Evolutionary conservation across 2,329 filamentous ascomycete genomes (phyloP).

Genomic region (Calonectria hongkongensis): DNA sequence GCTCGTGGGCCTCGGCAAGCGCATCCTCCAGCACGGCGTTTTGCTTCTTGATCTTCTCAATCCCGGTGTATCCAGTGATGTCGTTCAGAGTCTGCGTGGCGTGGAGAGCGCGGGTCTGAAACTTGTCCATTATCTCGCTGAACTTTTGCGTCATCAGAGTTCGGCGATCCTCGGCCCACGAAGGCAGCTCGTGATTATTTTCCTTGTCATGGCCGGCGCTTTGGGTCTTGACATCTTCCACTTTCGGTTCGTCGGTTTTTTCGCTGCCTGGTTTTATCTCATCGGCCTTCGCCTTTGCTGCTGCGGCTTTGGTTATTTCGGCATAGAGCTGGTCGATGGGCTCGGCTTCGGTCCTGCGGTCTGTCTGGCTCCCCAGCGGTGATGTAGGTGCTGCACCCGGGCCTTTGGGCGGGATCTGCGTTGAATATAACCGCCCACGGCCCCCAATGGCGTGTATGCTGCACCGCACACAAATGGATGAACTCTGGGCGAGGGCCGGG

Average conservation of each 20-base stretch:
- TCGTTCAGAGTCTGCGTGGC: constrained; percentile 94
- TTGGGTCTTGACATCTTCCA: constrained; percentile 32
- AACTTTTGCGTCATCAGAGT: constrained; percentile 59
- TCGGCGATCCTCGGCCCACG: constrained; percentile 58
- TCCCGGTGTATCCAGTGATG: constrained; percentile 93
- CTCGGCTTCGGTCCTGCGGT: constrained; percentile 42
- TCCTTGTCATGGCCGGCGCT: constrained; percentile 35
- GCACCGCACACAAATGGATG: constrained; percentile 50
- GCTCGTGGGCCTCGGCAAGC: constrained; percentile 75
- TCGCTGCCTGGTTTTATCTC: neutral
- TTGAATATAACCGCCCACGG: constrained; percentile 54
- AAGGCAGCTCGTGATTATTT: constrained; percentile 55
- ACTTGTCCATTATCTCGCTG: constrained; percentile 84
- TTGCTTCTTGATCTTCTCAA: constrained; percentile 87
- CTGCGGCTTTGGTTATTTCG: constrained; percentile 24
- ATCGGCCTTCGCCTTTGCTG: constrained; percentile 5
- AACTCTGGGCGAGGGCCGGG: constrained; percentile 38
- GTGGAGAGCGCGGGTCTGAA: constrained; percentile 89
- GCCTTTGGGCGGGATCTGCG: constrained; percentile 50
- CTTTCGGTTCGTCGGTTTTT: constrained; percentile 25
- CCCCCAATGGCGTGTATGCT: constrained; percentile 48
- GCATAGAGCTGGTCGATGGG: constrained; percentile 47
- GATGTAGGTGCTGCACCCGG: constrained; percentile 38
- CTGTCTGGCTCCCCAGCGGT: constrained; percentile 43
- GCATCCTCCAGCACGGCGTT: constrained; percentile 81